Evolutionary conservation across 1,139 yeast species (phyloP).

Genomic region (Taphrina deformans): DNA sequence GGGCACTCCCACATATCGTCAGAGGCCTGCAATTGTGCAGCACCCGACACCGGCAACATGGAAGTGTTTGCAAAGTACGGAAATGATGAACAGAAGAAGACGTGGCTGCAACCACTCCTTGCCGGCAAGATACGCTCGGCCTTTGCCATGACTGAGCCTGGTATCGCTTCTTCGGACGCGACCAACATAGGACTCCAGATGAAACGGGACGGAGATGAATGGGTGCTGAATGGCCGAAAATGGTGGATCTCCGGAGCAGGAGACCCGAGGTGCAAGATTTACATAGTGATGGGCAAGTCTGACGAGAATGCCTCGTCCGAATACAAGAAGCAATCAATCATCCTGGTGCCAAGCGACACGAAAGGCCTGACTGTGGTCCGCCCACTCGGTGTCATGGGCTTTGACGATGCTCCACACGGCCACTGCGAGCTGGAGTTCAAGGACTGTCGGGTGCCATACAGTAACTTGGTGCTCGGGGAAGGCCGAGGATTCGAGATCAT

Average conservation of each 20-base stretch:
- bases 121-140: slow-evolving; percentile 65
- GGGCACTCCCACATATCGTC: slow-evolving; percentile 46
- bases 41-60: slow-evolving; percentile 79
- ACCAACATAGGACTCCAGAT: slow-evolving; percentile 61
- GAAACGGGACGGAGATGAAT: slow-evolving; percentile 52
- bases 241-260: slow-evolving; percentile 81
- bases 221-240: slow-evolving; percentile 63
- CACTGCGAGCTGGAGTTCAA: slow-evolving; percentile 64
- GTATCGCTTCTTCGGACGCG: slow-evolving; percentile 67
- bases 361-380: slow-evolving; percentile 59
- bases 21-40: slow-evolving; percentile 59
- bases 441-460: slow-evolving; percentile 55
- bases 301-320: slow-evolving; percentile 46
- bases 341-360: slow-evolving; percentile 58
- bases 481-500: slow-evolving; percentile 69
- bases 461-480: slow-evolving; percentile 49
- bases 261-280: slow-evolving; percentile 59
- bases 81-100: slow-evolving; percentile 53
- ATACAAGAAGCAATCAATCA: slow-evolving; percentile 61
- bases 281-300: slow-evolving; percentile 71
- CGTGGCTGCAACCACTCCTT: slow-evolving; percentile 60
- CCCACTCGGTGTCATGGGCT: slow-evolving; percentile 62
- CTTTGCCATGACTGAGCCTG: slow-evolving; percentile 69
- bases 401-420: slow-evolving; percentile 74
- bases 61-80: slow-evolving; percentile 67